Evolutionary conservation across 768 basidiomycete genomes (phyloP).

Genomic region (Panaeolus cyanescens): DNA sequence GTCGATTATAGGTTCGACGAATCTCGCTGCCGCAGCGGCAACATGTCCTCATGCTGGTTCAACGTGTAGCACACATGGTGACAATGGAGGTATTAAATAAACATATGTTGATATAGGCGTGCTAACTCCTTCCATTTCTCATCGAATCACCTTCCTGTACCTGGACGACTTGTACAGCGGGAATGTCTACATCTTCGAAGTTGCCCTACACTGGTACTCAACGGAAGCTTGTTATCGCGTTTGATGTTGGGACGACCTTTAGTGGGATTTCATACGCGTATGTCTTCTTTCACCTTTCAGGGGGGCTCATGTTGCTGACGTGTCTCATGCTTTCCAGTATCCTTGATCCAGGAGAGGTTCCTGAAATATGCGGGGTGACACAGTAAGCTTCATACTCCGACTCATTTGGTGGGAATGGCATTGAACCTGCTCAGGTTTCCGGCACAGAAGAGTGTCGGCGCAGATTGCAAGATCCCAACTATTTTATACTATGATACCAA

Average conservation of each 20-base stretch:
- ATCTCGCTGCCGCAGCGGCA: background rate
- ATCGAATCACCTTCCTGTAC: background rate
- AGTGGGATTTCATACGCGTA: slow-evolving; percentile 13
- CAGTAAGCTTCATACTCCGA: slow-evolving; percentile 23
- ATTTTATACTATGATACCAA: slow-evolving; percentile 7
- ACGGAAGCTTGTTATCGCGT: slow-evolving; percentile 10
- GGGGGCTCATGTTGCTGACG: background rate
- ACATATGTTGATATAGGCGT: background rate
- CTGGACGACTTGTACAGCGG: background rate
- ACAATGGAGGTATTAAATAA: background rate
- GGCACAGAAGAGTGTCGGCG: slow-evolving; percentile 1
- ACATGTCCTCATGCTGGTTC: background rate
- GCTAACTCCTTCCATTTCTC: background rate
- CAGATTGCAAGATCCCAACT: slow-evolving; percentile 7
- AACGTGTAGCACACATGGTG: background rate
- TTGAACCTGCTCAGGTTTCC: slow-evolving; percentile 1
- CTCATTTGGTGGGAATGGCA: background rate
- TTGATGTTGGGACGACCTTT: slow-evolving; percentile 11
- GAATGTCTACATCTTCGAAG: too few relatives aligned
- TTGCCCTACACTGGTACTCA: slow-evolving; percentile 9
- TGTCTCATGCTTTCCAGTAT: slow-evolving; percentile 29
- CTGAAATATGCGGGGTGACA: slow-evolving; percentile 41
- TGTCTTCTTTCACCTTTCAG: too few relatives aligned
- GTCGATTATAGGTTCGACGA: background rate
- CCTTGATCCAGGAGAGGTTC: slow-evolving; percentile 34